Evolutionary conservation across 164 flowering plant genomes (phyloP).

Genomic region (Malania oleifera): DNA sequence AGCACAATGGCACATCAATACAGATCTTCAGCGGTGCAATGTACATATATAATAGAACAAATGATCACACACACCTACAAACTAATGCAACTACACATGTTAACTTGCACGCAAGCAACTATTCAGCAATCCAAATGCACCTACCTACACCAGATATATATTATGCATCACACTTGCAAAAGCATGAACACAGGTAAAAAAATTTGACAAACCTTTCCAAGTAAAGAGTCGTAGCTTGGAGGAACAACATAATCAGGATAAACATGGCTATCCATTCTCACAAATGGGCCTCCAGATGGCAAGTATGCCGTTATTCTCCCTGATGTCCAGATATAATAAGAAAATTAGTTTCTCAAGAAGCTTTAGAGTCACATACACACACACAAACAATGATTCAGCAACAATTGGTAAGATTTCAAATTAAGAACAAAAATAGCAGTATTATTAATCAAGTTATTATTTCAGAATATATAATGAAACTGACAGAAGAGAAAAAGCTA

Average conservation of each 20-base stretch:
- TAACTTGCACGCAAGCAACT: background rate
- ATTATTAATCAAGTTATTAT: too few relatives aligned
- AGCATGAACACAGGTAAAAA: background rate
- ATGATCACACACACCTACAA: background rate
- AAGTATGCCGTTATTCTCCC: slow-evolving; percentile 90
- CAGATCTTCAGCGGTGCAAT: too few relatives aligned
- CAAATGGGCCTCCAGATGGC: slow-evolving; percentile 98
- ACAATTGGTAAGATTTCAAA: too few relatives aligned
- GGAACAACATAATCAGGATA: slow-evolving; percentile 97
- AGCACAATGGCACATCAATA: too few relatives aligned
- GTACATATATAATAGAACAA: background rate
- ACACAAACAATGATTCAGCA: too few relatives aligned
- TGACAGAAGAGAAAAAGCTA: background rate
- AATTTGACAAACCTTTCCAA: slow-evolving; percentile 66
- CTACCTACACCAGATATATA: background rate
- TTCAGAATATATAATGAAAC: background rate
- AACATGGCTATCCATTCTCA: slow-evolving; percentile 97
- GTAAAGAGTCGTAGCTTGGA: slow-evolving; percentile 95
- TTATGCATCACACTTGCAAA: background rate
- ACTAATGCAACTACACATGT: background rate
- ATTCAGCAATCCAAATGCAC: background rate
- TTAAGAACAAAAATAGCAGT: background rate
- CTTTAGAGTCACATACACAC: too few relatives aligned
- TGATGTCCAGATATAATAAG: slow-evolving; percentile 24
- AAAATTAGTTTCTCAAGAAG: background rate